Base-by-base conservation (phyloP, 768 basidiomycete genomes). In the Mycena albidolilacea region DNA sequence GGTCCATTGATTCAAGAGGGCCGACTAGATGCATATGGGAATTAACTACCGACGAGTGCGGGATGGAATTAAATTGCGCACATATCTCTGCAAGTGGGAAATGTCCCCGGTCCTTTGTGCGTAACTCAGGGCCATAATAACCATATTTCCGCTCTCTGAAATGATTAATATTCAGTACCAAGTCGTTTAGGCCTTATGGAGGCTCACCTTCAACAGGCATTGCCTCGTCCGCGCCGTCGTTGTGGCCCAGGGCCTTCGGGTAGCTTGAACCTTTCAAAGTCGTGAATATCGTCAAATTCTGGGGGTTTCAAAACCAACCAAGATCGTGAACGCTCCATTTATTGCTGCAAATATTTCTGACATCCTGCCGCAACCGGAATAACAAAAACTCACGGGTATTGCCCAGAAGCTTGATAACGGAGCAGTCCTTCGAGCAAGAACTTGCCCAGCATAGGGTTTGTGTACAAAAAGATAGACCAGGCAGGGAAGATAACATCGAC, bases 141-240 rank as follows among this genome's bases (percentile, higher is more conserved):
- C 81, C 90, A 92, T 92, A 77, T 93, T 93, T 21, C 91, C 92
- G 69, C 90, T 90, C 81, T 93, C 92, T 91, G 60, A 23, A 44
- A 35, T 23, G 23, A 23, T 23, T 23, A 23, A 5, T n/a, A 19
- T 58, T 17, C 21, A 35, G 10, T 23, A 3, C 30, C 30, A 3
- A 30, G 30, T 3, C 30, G 30, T 43, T 43, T 14, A 43, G 14
- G 41, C 14, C 30, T 7, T 43, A 43, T 43, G 9, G 41, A 43
- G 9, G 14, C 41, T 43, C 10, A 65, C 48, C 64, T 65, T 88
- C 87, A 12, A 90, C 86, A 10, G 88, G 89, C 89, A 89, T 89
- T 7, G 84, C 79, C 77, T 89, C 87, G 70, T 89, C 88, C 7
- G 78, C 77, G 15, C 87, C 88, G 72, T 86, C 86, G 74, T 85